phyloP scores from a whole-genome alignment of 352 stramenopile genomes.

The Pythium volutum region DNA sequence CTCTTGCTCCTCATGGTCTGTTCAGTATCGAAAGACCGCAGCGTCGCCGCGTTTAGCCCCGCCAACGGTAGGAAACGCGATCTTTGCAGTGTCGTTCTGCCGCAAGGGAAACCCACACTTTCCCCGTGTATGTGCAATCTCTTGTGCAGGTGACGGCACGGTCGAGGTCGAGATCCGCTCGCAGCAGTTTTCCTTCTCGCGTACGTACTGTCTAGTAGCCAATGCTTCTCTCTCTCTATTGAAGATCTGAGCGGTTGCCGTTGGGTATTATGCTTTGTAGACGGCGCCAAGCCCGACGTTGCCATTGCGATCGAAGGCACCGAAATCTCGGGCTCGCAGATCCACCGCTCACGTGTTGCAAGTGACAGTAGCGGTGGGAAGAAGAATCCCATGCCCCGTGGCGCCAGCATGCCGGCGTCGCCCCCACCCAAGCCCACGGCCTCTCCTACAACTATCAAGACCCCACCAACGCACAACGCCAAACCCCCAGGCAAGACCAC shows the following conservation, averaged over 20 bases:
- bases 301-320: conserved; percentile 49
- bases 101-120: neutral
- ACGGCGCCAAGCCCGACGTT: conserved; percentile 38
- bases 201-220: conserved; percentile 24
- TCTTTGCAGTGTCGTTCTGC: neutral
- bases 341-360: conserved; percentile 19
- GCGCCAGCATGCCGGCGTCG: neutral
- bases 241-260: neutral
- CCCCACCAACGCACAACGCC: conserved; percentile 7
- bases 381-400: neutral
- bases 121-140: neutral
- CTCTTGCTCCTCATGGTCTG: neutral
- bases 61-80: conserved; percentile 5
- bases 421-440: neutral
- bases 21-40: neutral
- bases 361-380: neutral
- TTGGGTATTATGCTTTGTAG: conserved; percentile 17
- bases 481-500: neutral
- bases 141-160: neutral
- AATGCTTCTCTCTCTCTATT: neutral
- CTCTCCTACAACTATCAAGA: neutral
- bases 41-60: conserved; percentile 1
- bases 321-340: conserved; percentile 55
- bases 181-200: conserved; percentile 64
- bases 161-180: conserved; percentile 52